Percentiles rank a stretch among this genome's conserved stretches.
Evolutionary conservation across 2,329 filamentous ascomycete species (phyloP).

Genomic region (Ophiocordyceps unilateralis): DNA sequence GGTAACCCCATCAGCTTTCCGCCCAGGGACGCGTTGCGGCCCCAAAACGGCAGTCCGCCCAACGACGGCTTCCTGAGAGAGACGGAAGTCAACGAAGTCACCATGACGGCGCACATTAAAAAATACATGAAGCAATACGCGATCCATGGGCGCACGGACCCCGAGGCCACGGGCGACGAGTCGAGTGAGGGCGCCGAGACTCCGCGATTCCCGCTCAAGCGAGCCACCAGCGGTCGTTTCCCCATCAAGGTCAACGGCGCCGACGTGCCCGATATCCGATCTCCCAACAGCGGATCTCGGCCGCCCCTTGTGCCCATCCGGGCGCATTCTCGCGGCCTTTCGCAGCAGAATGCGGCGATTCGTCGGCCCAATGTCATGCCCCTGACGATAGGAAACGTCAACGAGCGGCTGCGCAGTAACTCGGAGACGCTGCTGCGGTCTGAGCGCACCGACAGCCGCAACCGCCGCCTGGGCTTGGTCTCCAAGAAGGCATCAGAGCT

Average conservation of each 20-base stretch:
- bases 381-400: conserved; percentile 48
- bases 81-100: conserved; percentile 44
- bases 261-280: conserved; percentile 50
- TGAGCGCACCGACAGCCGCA: conserved; percentile 36
- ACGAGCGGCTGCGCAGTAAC: conserved; percentile 49
- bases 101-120: conserved; percentile 44
- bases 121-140: conserved; percentile 37
- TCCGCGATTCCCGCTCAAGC: conserved; percentile 50
- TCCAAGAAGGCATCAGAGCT: conserved; percentile 42
- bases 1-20: conserved; percentile 77
- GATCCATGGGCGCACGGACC: conserved; percentile 33
- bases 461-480: conserved; percentile 46
- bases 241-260: conserved; percentile 57
- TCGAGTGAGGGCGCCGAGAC: conserved; percentile 64
- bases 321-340: conserved; percentile 64
- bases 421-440: conserved; percentile 41
- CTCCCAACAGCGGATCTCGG: conserved; percentile 41
- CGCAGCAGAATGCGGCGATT: conserved; percentile 46
- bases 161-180: conserved; percentile 40
- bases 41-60: conserved; percentile 35
- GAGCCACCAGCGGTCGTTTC: conserved; percentile 46
- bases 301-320: conserved; percentile 59
- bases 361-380: conserved; percentile 60
- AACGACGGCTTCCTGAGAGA: conserved; percentile 36
- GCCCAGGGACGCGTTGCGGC: conserved; percentile 49